Conservation (phyloP, 1,139 yeast species). For the Lodderomyces theae region DNA sequence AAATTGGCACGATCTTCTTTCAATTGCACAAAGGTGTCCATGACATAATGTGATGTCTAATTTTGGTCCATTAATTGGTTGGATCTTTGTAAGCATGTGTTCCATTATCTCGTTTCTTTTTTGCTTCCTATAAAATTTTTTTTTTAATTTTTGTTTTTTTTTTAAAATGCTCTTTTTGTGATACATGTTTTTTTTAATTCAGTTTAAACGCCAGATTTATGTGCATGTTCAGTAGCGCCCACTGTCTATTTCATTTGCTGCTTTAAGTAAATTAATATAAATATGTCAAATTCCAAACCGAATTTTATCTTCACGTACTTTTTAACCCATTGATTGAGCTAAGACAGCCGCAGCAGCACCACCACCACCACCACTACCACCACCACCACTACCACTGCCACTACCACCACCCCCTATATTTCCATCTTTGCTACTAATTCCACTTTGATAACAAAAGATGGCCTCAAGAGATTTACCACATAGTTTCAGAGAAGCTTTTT, state of each 20-base stretch:
- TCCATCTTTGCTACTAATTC: too few species aligned
- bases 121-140: neutral
- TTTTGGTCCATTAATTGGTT: neutral
- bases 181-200: neutral
- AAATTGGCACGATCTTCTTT: neutral
- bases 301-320: too few species aligned
- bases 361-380: too few species aligned
- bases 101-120: too few species aligned
- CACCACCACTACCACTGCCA: too few species aligned
- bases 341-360: too few species aligned
- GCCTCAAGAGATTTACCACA: constrained; percentile 52
- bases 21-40: neutral
- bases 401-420: too few species aligned
- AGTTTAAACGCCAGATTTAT: constrained; percentile 1
- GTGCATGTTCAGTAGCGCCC: neutral
- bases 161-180: neutral
- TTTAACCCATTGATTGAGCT: too few species aligned
- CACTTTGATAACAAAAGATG: constrained; percentile 26
- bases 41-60: too few species aligned
- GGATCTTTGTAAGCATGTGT: too few species aligned
- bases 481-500: constrained; percentile 32
- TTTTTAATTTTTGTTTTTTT: neutral
- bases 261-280: neutral
- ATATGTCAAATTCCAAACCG: neutral
- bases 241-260: neutral